Base-by-base conservation (phyloP, 2,329 filamentous ascomycete genomes). In the Scleromitrula shiraiana region DNA sequence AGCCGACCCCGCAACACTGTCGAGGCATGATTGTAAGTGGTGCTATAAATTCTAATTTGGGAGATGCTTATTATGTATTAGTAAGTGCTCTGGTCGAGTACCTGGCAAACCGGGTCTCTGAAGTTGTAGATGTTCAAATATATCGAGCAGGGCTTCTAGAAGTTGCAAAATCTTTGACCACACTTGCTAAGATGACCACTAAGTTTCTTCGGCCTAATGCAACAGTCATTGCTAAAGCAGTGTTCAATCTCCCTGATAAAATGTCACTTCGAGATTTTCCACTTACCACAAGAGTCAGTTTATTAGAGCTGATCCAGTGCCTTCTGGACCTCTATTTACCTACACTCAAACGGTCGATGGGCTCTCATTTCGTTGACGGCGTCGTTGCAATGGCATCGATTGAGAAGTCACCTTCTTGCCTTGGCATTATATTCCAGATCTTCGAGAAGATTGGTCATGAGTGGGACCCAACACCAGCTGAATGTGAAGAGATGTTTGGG, bases 341-440 rank as follows among this genome's bases (percentile, higher is more conserved):
- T 8, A 32, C 41, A 15, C 37, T 62, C 8, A 52, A 49, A 12
- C 50, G 52, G 23, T 51, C 57, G 33, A 20, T 55, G 12, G 53
- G 51, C 6, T 46, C 46, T 7, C 20, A 35, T 5, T 50, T 62
- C 23, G 50, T 61, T n/a, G 32, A 43, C 6, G 60, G 59, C 0
- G 23, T 63, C 24, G 49, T 58, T 10, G 24, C 52, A 10, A 46
- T 64, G 38, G 56, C 54, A 14, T 52, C 54, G 14, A 47, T 55
- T 30, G 62, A 64, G 40, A 63, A 62, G 39, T 54, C 54, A 15
- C 58, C 61, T 20, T 41, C 50, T 5, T 62, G 57, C 33, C 39
- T 64, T n/a, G 48, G 35, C 7, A 40, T 55, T 5, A 37, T 62
- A 7, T 62, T 64, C 41, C 46, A 42, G 4, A 46, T 62, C 8